phyloP scores from a whole-genome alignment of 805 yeast genomes.

The Yarrowia porcina region DNA sequence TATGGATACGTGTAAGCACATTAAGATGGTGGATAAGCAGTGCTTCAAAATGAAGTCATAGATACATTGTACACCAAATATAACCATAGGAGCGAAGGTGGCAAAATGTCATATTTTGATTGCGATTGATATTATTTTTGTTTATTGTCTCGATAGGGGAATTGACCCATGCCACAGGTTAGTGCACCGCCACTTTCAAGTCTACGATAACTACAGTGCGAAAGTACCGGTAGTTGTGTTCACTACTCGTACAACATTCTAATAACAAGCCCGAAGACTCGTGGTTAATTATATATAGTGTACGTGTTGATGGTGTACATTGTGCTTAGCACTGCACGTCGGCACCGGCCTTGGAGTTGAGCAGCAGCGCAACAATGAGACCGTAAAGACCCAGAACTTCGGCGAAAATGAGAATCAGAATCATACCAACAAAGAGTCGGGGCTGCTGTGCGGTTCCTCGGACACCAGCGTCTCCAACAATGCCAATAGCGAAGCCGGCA shows the following conservation, averaged over 20 bases:
- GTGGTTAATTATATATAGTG: conserved; percentile 21
- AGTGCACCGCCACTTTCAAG: not conserved
- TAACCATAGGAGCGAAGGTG: too few relatives aligned
- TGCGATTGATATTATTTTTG: too few relatives aligned
- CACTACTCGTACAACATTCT: not conserved
- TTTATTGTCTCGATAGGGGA: not conserved
- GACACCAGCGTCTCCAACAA: conserved; percentile 99
- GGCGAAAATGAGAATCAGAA: conserved; percentile 96
- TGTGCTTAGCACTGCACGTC: conserved; percentile 70
- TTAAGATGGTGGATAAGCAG: not conserved
- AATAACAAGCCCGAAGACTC: conserved; percentile 18
- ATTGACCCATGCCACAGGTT: not conserved
- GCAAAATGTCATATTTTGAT: too few relatives aligned
- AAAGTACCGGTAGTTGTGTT: too few relatives aligned
- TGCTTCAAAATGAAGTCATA: too few relatives aligned
- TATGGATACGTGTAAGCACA: not conserved
- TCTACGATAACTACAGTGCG: too few relatives aligned
- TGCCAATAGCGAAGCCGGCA: conserved; percentile 99
- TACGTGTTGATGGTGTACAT: conserved; percentile 1
- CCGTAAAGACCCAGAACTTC: conserved; percentile 99
- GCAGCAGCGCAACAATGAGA: conserved; percentile 92
- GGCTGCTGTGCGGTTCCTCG: conserved; percentile 99
- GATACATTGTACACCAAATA: too few relatives aligned
- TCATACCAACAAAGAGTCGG: conserved; percentile 97
- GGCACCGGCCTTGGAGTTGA: conserved; percentile 96